A percentile compares a stretch with the other conserved stretches of the same genome.
Evolutionary conservation across 805 yeast genomes (phyloP).

Genomic region (Myxozyma nipponensis): DNA sequence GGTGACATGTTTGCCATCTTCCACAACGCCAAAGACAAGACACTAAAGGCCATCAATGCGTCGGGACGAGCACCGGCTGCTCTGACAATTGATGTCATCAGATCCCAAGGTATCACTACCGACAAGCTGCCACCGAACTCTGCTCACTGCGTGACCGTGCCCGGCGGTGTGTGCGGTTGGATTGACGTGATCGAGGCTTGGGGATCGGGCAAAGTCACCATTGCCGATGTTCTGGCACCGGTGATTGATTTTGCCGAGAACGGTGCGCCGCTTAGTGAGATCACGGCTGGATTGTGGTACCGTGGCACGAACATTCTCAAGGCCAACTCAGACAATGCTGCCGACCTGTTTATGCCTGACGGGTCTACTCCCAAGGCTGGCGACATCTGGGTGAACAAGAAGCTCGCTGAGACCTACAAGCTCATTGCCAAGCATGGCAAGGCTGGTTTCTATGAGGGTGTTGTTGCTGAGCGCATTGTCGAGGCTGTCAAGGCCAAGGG

Average conservation of each 20-base stretch:
- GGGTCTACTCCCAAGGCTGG: constrained; percentile 55
- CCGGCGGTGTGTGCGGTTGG: constrained; percentile 83
- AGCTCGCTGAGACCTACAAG: constrained; percentile 52
- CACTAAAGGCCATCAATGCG: constrained; percentile 68
- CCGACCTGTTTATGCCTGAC: constrained; percentile 37
- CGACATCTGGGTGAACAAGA: constrained; percentile 50
- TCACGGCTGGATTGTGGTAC: constrained; percentile 55
- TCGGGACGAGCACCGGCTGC: constrained; percentile 64
- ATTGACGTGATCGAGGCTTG: constrained; percentile 60
- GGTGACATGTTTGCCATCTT: constrained; percentile 54
- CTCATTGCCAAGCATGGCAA: constrained; percentile 55
- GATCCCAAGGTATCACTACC: constrained; percentile 44
- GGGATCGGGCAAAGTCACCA: constrained; percentile 66
- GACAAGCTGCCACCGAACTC: constrained; percentile 52
- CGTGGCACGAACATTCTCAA: constrained; percentile 41
- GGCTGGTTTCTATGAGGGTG: constrained; percentile 66
- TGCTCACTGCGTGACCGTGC: constrained; percentile 62
- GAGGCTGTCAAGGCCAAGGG: constrained; percentile 50
- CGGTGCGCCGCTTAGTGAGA: constrained; percentile 62
- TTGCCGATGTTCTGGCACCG: constrained; percentile 57
- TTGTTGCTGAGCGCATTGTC: constrained; percentile 63
- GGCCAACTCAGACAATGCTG: constrained; percentile 35
- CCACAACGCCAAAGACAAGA: constrained; percentile 48
- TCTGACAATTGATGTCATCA: constrained; percentile 48
- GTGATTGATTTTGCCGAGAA: constrained; percentile 65